phyloP scores from a whole-genome alignment of 23 red algal species.

The Gracilaria gracilis region DNA sequence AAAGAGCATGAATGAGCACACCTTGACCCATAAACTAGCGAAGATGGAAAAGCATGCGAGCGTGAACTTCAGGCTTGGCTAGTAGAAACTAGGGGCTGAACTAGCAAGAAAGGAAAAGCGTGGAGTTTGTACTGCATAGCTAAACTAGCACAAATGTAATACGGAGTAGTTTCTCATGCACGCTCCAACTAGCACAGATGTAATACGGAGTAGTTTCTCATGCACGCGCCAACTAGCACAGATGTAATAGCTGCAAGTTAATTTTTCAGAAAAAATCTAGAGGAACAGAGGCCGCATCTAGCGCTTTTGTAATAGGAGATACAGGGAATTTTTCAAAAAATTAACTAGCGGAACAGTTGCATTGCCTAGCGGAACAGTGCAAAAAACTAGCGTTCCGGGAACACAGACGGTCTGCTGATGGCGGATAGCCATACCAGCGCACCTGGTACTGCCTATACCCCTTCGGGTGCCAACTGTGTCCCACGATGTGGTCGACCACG shows the following conservation, averaged over 20 bases:
- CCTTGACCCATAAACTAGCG: background rate
- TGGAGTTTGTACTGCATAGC: too few species aligned
- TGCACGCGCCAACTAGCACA: background rate
- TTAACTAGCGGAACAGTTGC: background rate
- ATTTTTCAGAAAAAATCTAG: background rate
- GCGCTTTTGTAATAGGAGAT: background rate
- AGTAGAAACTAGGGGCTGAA: too few species aligned
- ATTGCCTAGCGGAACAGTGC: background rate
- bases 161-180: background rate
- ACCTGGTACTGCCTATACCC: too few species aligned
- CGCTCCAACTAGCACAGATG: background rate
- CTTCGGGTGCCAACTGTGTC: too few species aligned
- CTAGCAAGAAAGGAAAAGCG: too few species aligned
- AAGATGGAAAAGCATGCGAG: background rate
- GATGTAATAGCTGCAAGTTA: conserved; percentile 1
- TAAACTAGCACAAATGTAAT: background rate
- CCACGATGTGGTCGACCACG: too few species aligned
- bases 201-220: background rate
- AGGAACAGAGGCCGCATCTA: background rate
- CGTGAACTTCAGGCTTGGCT: background rate
- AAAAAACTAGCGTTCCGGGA: background rate
- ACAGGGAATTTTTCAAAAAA: background rate
- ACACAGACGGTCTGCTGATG: too few species aligned
- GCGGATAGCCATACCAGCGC: too few species aligned
- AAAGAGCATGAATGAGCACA: background rate